These are phyloP conservation scores for Xanthoceras sorbifolium DNA, from an alignment of 345 rosid genomes.

Conservation along the genomic window DNA sequence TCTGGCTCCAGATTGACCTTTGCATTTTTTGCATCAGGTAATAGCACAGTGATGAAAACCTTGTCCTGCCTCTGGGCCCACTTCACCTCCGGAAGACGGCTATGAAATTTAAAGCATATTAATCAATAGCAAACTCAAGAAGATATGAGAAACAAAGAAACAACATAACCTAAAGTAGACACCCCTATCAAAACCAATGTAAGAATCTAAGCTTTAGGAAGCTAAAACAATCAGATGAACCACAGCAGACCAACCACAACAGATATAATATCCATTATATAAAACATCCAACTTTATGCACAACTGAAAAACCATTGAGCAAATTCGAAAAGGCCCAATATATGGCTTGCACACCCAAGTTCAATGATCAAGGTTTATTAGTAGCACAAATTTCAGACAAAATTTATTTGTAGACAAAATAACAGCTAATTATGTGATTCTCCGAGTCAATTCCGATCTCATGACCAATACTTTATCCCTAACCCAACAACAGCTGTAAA, in stretches of 20 bases:
- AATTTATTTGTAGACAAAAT: background rate
- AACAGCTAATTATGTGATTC: background rate
- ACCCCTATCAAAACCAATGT: background rate
- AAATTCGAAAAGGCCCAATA: background rate
- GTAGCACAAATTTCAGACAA: too few species aligned
- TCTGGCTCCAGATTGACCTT: constrained; percentile 80
- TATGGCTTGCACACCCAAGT: background rate
- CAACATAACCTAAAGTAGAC: background rate
- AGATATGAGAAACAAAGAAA: background rate
- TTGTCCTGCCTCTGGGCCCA: constrained; percentile 85
- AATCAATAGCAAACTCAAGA: background rate
- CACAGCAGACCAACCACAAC: background rate
- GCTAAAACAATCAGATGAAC: background rate
- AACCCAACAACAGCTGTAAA: too few species aligned
- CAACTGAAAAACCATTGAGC: background rate
- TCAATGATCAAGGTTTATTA: too few species aligned
- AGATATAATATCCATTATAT: background rate
- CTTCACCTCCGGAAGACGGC: constrained; percentile 87
- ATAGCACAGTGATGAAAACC: constrained; percentile 63
- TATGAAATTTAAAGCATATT: constrained; percentile 20
- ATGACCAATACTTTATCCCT: too few species aligned
- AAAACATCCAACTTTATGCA: background rate
- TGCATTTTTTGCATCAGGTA: constrained; percentile 74
- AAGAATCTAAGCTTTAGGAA: background rate
- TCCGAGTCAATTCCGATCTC: too few species aligned